Evolutionary conservation across 169 alveolate species (phyloP).

Genomic region (Plasmodium knowlesi): DNA sequence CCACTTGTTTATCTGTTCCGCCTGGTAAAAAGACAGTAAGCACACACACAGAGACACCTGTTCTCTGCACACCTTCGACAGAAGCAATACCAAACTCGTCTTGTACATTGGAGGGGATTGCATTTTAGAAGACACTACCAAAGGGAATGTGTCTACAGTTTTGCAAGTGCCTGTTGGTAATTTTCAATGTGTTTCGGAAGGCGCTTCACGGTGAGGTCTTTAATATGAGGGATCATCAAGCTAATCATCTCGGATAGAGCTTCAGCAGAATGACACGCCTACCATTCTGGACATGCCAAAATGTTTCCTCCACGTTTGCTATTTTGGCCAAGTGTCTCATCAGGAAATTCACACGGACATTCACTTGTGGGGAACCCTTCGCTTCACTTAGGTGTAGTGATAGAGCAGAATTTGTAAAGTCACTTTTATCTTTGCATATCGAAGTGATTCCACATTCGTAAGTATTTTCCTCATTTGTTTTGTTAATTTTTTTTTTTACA

Average conservation of each 20-base stretch:
- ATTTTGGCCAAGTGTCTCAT: constrained; percentile 32
- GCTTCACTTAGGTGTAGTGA: constrained; percentile 9
- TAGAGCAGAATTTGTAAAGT: background rate
- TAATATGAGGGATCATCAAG: background rate
- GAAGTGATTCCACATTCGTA: background rate
- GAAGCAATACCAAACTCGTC: background rate
- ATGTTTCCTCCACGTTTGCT: constrained; percentile 39
- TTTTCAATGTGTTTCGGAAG: no score
- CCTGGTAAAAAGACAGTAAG: background rate
- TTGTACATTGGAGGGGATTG: no score
- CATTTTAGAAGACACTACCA: no score
- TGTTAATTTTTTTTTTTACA: background rate
- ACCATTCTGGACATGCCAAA: constrained; percentile 34
- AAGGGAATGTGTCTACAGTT: background rate
- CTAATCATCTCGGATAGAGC: constrained; percentile 31
- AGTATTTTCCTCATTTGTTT: background rate
- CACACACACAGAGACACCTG: background rate
- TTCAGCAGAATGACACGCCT: constrained; percentile 40
- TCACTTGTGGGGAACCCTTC: constrained; percentile 26
- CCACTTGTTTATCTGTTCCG: background rate
- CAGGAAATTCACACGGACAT: constrained; percentile 24
- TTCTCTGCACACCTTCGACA: background rate
- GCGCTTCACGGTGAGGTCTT: no score
- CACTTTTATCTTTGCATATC: background rate
- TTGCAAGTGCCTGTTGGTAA: background rate